A percentile compares a stretch with the other conserved stretches of the same genome.
These are phyloP conservation scores for Trichothecium sympodiale DNA, from an alignment of 2,329 filamentous ascomycete genomes.

Conservation along the genomic window DNA sequence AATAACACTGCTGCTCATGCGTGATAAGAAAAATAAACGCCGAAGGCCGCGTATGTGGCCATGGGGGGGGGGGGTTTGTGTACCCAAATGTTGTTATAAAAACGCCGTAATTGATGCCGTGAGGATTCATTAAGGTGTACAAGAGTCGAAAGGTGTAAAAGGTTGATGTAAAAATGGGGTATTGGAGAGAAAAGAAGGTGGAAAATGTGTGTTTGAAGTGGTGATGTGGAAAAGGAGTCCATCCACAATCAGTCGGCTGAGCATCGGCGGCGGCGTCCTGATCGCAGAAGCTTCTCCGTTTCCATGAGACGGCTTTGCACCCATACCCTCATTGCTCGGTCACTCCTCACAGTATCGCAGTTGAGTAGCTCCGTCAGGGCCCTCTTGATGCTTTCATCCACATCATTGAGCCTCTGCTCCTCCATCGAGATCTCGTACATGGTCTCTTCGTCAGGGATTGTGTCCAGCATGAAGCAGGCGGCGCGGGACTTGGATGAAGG, in stretches of 20 bases:
- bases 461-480: slow-evolving; percentile 20
- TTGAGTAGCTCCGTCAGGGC: slow-evolving; percentile 51
- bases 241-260: slow-evolving; percentile 6
- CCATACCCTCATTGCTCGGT: slow-evolving; percentile 43
- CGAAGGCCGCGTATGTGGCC: no score
- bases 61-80: no score
- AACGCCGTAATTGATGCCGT: no score
- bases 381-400: slow-evolving; percentile 52
- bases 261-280: slow-evolving; percentile 37
- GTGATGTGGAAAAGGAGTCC: background rate
- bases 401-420: slow-evolving; percentile 41
- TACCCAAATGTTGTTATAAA: no score
- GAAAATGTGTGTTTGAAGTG: background rate
- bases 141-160: background rate
- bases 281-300: slow-evolving; percentile 46
- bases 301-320: slow-evolving; percentile 49
- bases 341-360: slow-evolving; percentile 41
- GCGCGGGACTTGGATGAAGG: slow-evolving; percentile 15
- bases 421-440: slow-evolving; percentile 37
- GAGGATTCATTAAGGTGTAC: background rate
- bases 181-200: background rate
- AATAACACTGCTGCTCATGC: no score
- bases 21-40: no score
- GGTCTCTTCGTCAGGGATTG: slow-evolving; percentile 35
- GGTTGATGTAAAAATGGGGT: background rate